Evolutionary conservation across 192 early-diverging fungal genomes (phyloP).

Genomic region (Cladochytrium replicatum): DNA sequence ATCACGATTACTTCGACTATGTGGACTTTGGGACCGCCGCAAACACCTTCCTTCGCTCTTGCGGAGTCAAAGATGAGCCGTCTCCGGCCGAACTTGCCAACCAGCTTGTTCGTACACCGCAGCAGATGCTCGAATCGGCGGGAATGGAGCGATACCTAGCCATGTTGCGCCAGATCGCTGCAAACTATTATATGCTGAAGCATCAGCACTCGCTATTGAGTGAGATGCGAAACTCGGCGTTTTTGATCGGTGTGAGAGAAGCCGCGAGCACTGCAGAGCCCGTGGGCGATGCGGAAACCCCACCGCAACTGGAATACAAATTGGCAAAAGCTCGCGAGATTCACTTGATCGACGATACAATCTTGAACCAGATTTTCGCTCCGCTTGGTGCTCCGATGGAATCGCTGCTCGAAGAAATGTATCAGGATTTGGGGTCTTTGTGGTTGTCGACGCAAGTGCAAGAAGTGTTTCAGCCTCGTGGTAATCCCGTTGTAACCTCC

Average conservation of each 20-base stretch:
- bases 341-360: conserved; percentile 69
- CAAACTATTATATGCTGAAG: conserved; percentile 39
- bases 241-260: conserved; percentile 54
- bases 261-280: conserved; percentile 11
- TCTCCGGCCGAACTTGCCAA: conserved; percentile 59
- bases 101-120: conserved; percentile 48
- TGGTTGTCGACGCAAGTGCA: conserved; percentile 57
- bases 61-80: conserved; percentile 76
- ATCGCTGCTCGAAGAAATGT: conserved; percentile 52
- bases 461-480: conserved; percentile 41
- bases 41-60: conserved; percentile 68
- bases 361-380: conserved; percentile 58
- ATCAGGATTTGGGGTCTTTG: conserved; percentile 47
- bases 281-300: conserved; percentile 8
- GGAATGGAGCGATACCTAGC: conserved; percentile 58
- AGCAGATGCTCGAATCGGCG: conserved; percentile 43
- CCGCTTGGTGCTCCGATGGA: conserved; percentile 68
- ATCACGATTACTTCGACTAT: conserved; percentile 28
- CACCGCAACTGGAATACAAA: conserved; percentile 37
- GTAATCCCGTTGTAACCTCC: conserved; percentile 20
- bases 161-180: conserved; percentile 62
- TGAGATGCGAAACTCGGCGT: conserved; percentile 50
- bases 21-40: conserved; percentile 64
- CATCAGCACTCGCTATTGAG: conserved; percentile 30
- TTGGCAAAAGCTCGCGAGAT: conserved; percentile 63